Evolutionary conservation across 768 basidiomycete species (phyloP).

Genomic region (Lyophyllum shimeji): DNA sequence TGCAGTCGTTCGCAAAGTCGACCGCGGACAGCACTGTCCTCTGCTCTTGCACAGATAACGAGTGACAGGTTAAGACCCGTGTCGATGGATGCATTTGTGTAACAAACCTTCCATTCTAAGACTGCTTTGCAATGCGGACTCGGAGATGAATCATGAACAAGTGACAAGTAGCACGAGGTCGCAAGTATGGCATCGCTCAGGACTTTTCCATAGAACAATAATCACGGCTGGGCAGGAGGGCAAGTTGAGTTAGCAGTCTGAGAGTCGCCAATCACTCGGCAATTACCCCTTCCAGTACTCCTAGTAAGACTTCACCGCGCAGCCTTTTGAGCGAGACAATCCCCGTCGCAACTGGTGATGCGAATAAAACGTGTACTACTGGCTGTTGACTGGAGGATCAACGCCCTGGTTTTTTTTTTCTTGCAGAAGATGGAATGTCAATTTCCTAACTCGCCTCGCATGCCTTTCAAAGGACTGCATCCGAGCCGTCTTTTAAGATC

Average conservation of each 20-base stretch:
- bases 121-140: constrained; percentile 4
- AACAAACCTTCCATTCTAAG: constrained; percentile 3
- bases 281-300: neutral
- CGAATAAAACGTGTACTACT: constrained; percentile 13
- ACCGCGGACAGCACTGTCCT: too few species aligned
- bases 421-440: neutral
- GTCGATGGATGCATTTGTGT: too few species aligned
- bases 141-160: constrained; percentile 16
- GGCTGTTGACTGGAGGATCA: constrained; percentile 2
- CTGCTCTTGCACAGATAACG: too few species aligned
- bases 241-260: neutral
- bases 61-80: too few species aligned
- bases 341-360: constrained; percentile 2
- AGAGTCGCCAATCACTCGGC: constrained; percentile 10
- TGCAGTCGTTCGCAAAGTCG: too few species aligned
- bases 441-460: constrained; percentile 10
- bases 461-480: neutral
- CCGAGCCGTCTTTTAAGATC: constrained; percentile 6
- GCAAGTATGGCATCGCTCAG: constrained; percentile 4
- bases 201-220: neutral
- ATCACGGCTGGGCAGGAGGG: neutral
- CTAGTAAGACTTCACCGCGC: neutral
- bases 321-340: neutral
- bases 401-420: neutral
- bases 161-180: neutral